phyloP scores from a whole-genome alignment of 2,329 filamentous ascomycete species.

The Aschersonia sp. region DNA sequence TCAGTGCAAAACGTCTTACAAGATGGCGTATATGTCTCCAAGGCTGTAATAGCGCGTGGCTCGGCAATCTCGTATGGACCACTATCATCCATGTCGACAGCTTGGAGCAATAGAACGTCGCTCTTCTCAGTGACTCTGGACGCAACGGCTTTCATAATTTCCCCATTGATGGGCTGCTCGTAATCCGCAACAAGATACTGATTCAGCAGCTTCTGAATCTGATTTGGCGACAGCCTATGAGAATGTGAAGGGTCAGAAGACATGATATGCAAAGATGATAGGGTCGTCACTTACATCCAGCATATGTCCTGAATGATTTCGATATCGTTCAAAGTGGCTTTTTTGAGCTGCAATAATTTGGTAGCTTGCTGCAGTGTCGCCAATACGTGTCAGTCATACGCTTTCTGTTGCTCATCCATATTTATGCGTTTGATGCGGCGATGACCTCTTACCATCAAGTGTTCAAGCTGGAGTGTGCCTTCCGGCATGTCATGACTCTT shows the following conservation, averaged over 20 bases:
- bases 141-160: slow-evolving; percentile 99
- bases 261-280: neutral
- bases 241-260: neutral
- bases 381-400: slow-evolving; percentile 21
- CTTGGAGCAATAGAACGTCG: slow-evolving; percentile 81
- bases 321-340: slow-evolving; percentile 96
- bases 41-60: slow-evolving; percentile 82
- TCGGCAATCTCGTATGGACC: slow-evolving; percentile 98
- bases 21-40: slow-evolving; percentile 96
- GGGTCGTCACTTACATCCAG: slow-evolving; percentile 72
- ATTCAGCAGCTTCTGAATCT: slow-evolving; percentile 97
- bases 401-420: slow-evolving; percentile 11
- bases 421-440: neutral
- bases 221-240: slow-evolving; percentile 80
- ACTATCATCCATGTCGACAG: slow-evolving; percentile 98
- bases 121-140: slow-evolving; percentile 97
- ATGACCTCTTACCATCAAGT: slow-evolving; percentile 62
- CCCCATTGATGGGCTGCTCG: slow-evolving; percentile 97
- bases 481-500: slow-evolving; percentile 99
- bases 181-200: slow-evolving; percentile 98
- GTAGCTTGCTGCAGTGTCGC: slow-evolving; percentile 55
- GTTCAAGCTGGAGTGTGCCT: slow-evolving; percentile 90
- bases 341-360: slow-evolving; percentile 95
- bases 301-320: slow-evolving; percentile 99
- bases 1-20: slow-evolving; percentile 41